A percentile compares a stretch with the other conserved stretches of the same genome.
Evolutionary conservation across 2,329 filamentous ascomycete genomes (phyloP).

Genomic region (Colletotrichum aenigma): DNA sequence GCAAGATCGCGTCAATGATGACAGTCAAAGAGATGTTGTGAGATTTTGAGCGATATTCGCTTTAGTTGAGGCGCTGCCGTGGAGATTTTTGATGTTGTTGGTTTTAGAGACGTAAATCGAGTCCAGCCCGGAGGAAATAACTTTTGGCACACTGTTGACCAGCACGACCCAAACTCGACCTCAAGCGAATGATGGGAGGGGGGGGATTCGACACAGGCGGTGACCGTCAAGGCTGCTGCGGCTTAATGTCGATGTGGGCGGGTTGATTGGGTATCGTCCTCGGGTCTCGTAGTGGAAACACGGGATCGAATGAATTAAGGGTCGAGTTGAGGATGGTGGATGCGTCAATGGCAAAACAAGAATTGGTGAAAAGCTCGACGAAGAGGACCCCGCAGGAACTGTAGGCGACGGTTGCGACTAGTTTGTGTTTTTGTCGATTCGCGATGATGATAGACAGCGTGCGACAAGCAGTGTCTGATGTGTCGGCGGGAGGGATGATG

Average conservation of each 20-base stretch:
- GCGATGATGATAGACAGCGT: conserved; percentile 25
- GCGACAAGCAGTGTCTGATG: conserved; percentile 33
- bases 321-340: conserved; percentile 44
- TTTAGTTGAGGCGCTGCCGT: conserved; percentile 24
- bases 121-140: conserved; percentile 47
- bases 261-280: conserved; percentile 9
- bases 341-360: conserved; percentile 25
- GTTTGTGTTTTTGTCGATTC: conserved; percentile 7
- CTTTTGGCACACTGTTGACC: conserved; percentile 24
- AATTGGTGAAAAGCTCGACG: conserved; percentile 24
- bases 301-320: conserved; percentile 44
- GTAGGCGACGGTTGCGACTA: conserved; percentile 31
- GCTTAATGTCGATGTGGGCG: conserved; percentile 28
- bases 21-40: not conserved
- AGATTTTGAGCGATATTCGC: not conserved
- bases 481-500: conserved; percentile 24
- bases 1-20: not conserved
- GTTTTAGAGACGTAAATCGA: conserved; percentile 33
- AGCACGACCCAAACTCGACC: conserved; percentile 43
- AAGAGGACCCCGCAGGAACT: conserved; percentile 29
- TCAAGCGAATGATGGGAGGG: conserved; percentile 46
- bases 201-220: conserved; percentile 30
- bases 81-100: not conserved
- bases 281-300: conserved; percentile 26
- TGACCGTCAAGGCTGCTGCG: conserved; percentile 45